Base-by-base conservation (phyloP, 768 basidiomycete genomes). In the Guyanaporus albipodus region DNA sequence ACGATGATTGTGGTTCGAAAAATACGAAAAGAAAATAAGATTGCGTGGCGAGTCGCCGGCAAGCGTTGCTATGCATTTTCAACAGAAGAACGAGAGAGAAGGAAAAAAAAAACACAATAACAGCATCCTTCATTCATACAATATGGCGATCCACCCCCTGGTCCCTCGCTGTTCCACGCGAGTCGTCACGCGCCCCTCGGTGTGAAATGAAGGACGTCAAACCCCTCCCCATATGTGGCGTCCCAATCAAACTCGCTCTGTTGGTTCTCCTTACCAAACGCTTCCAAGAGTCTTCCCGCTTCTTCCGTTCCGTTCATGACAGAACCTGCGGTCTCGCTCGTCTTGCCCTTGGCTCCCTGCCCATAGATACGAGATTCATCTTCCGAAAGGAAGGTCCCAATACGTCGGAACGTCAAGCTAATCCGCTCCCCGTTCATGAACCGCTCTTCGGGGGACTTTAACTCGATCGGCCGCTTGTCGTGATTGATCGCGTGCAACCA, bases 401-500 rank as follows among this genome's bases (percentile, higher is more conserved):
- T 90, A 46, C 76, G 73, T 31, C 87, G 73, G 66, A 91, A 90
- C 8, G 88, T 91, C 55, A 90, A 64, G 58, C 87, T 88, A 60
- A 91, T 88, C 38, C 88, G 75, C 41, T 74, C 82, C 21, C 83
- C 84, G n/a, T 69, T 59, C 54, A 75, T 70, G 35, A 69, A 67
- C 24, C 64, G 74, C 66, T 91, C 88, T 21, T 68, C 75, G 2
- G 62, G 58, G 2, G 74, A 70, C 63, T 90, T 91, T 4, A 66
- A 59, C 6, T 60, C 48, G 4, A 73, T 48, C 4, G 78, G 76
- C 1, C 89, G 82, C 52, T 86, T 89, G 67, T 91, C 88, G 44
- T 79, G 79, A 49, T 80, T 78, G 53, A 91, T 86, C 33, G 78
- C 80, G 57, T 91, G 88, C 44, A 89, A 67, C 85, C 87, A 91